Evolutionary conservation across 2,329 filamentous ascomycete species (phyloP), one percentile per base, ranked within the genome.

Genomic region (Colletotrichum theobromicola): DNA sequence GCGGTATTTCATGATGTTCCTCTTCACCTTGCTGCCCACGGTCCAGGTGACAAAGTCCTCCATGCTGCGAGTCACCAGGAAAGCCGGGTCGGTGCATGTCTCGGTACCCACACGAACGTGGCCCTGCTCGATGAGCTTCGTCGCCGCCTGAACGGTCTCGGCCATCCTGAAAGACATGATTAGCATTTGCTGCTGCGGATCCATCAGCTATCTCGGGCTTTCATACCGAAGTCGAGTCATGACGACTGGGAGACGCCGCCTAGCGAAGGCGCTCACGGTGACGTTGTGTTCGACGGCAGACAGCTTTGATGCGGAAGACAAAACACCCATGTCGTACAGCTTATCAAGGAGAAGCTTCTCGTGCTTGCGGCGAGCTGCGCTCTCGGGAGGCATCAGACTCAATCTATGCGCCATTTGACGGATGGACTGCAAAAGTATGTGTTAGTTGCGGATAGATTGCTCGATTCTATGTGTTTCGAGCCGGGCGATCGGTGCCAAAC

Each of bases 1-100:
- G 79, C 95, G 92, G 83, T 98, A 98, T 85, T 94, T 95, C 91
- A 98, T 93, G 77, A 98, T 98, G 82, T 95, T 97, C 82, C 94
- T 91, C 93, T 98, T 98, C 84, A 98, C 96, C 94, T 98, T 98
- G 85, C 95, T 97, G 75, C 95, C 95, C 80, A 97, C 94, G 12
- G 96, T 93, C 96, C 96, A 98, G 1, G 96, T 98, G 21, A 98
- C 94, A 83, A 97, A 98, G 85, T 98, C 96, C 85, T 98, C 96
- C 90, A 98, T 95, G 75, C 92, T 94, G 77, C 96, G 89, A 46
- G 95, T 97, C 9, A 98, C 95, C 67, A 98, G 85, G 80, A 95
- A 98, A 1, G 95, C 96, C 32, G 95, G 93, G 82, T 98, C 96
- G 3, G 94, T 97, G 30, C 98, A 90, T 2, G 96, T 94, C 81